These are phyloP conservation scores for Poa pratensis DNA, from an alignment of 176 grass and related monocot species.

Conservation along the genomic window DNA sequence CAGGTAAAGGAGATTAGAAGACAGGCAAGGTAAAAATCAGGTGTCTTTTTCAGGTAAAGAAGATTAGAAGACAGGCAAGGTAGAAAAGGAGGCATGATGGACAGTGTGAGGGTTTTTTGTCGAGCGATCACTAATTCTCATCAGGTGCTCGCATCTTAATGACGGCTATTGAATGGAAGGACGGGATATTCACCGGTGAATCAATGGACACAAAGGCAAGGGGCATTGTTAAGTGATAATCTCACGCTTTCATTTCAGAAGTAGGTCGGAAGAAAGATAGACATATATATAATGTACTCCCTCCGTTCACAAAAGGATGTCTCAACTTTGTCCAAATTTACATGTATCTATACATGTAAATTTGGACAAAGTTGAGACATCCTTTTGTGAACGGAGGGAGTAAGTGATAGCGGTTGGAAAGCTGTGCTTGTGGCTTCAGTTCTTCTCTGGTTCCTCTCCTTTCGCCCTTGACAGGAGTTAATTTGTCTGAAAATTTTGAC, in stretches of 20 bases:
- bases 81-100: neutral
- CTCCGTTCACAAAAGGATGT: too few relatives aligned
- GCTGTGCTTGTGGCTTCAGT: constrained; percentile 16
- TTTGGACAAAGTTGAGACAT: too few relatives aligned
- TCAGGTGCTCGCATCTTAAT: constrained; percentile 28
- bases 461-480: constrained; percentile 36
- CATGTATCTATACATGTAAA: too few relatives aligned
- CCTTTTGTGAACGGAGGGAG: too few relatives aligned
- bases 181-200: neutral
- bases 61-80: neutral
- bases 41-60: constrained; percentile 16
- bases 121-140: constrained; percentile 17
- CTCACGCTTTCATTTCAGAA: constrained; percentile 17
- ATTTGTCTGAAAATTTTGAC: constrained; percentile 27
- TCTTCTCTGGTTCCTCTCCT: constrained; percentile 28
- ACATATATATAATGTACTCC: neutral
- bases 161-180: neutral
- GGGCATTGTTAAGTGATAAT: neutral
- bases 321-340: too few relatives aligned
- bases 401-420: constrained; percentile 31
- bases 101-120: neutral
- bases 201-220: neutral
- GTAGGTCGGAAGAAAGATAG: neutral
- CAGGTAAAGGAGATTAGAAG: neutral
- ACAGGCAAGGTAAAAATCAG: constrained; percentile 1